phyloP scores from a whole-genome alignment of 2,329 filamentous ascomycete species.

The Phaeoacremonium minimum region DNA sequence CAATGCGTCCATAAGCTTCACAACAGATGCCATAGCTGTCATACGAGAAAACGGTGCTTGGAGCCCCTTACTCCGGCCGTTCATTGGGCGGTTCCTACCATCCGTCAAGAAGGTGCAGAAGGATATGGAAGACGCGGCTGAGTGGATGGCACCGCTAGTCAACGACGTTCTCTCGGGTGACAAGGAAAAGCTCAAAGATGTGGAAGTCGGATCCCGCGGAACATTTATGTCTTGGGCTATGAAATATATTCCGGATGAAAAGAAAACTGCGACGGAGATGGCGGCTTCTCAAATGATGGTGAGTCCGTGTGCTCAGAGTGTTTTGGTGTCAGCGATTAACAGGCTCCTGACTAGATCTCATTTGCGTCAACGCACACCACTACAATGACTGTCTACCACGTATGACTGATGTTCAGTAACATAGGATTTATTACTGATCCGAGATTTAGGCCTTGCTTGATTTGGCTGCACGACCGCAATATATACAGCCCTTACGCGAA shows the following conservation, averaged over 20 bases:
- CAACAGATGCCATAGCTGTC: constrained; percentile 4
- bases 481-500: background rate
- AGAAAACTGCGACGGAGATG: background rate
- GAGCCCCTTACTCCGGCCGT: background rate
- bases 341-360: no score
- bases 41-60: background rate
- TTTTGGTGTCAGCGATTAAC: no score
- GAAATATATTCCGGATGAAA: background rate
- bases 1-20: constrained; percentile 16
- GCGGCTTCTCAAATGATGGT: background rate
- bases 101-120: background rate
- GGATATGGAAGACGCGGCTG: background rate
- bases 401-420: no score
- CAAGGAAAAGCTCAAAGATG: background rate
- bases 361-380: background rate
- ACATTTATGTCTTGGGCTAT: background rate
- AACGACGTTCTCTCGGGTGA: background rate
- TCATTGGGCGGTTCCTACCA: background rate
- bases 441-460: background rate
- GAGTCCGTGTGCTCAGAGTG: no score
- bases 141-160: background rate
- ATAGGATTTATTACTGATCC: background rate
- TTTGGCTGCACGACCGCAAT: background rate
- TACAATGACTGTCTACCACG: background rate
- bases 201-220: background rate